These are phyloP conservation scores for Phialocephala subalpina DNA, from an alignment of 2,329 filamentous ascomycete species.

Conservation along the genomic window DNA sequence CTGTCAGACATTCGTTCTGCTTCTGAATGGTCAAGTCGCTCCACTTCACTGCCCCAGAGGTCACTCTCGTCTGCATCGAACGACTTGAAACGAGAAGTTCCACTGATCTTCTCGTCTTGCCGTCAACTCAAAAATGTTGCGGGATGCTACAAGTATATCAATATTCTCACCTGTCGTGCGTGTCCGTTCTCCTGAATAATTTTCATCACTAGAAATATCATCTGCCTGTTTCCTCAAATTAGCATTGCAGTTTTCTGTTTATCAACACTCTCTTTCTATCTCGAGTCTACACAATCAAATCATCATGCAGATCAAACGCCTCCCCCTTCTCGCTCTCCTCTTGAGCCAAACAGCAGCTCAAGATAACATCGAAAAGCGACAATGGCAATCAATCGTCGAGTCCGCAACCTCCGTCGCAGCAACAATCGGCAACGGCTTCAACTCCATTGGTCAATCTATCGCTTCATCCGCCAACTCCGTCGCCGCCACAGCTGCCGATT, in stretches of 20 bases:
- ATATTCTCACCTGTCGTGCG: neutral
- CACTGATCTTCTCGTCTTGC: slow-evolving; percentile 5
- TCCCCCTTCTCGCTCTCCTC: slow-evolving; percentile 3
- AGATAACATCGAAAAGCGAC: neutral
- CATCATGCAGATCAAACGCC: neutral
- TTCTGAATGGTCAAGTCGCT: neutral
- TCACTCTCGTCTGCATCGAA: neutral
- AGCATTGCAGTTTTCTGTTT: neutral
- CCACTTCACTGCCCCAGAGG: neutral
- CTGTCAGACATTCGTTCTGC: neutral
- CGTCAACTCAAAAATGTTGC: neutral
- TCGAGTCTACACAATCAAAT: neutral
- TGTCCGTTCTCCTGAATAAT: neutral
- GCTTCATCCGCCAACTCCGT: slow-evolving; percentile 4
- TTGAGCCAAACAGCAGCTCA: neutral
- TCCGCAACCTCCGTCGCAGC: slow-evolving; percentile 13
- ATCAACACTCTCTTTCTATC: neutral
- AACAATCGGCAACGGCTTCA: slow-evolving; percentile 6
- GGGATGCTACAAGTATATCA: neutral
- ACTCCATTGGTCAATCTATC: neutral
- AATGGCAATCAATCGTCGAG: slow-evolving; percentile 15
- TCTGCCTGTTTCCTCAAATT: too few species aligned
- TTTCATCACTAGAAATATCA: neutral
- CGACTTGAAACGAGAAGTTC: neutral
- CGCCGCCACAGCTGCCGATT: slow-evolving; percentile 9